Base-by-base conservation (phyloP, 2,329 filamentous ascomycete species). In the Fusarium pseudocircinatum region DNA sequence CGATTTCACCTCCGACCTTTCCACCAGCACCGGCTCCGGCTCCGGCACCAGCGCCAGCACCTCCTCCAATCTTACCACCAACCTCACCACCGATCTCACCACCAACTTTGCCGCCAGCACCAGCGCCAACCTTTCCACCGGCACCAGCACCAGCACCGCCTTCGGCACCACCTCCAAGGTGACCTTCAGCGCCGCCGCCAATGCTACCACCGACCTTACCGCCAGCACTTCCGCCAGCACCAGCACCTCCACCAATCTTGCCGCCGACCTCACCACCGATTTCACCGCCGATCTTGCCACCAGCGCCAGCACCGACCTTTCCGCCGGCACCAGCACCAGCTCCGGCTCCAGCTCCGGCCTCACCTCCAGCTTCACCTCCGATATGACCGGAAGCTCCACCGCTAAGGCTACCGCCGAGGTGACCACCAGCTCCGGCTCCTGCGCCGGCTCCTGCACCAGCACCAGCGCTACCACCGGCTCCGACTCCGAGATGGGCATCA, bases 401-500 rank as follows among this genome's bases (percentile, higher is more conserved):
- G 6, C 50, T 39, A 5, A 54, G 50, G 50, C 50, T 54, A 54
- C 34, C 63, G 13, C 32, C 43, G 4, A 44, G 49, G 8, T 47
- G 46, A 18, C 47, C 14, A 12, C 63, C 49, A 2, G 42, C 63
- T 3, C 43, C 61, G 6, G 56, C 60, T 20, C 42, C 60, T 15
- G 44, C 26, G 5, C 60, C 53, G 6, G 59, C 58, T 7, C 47
- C 59, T 4, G 39, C 61, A 4, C 44, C 56, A 5, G 32, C 57
- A 7, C 46, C 58, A 22, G 44, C 63, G 6, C 46, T 60, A 3
- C 58, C 11, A 2, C 62, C 62, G 9, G 66, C 66, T 32, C 66
- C 58, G 22, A 11, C 65, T 54, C 66, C 66, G 26, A 68, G 66
- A 18, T 54, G 47, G 16, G 13, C 65, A 3, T 60, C 66, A 26